Evolutionary conservation across 306 rosid species (phyloP), one percentile per base, ranked within the genome.

Genomic region (Rosa lucieae): DNA sequence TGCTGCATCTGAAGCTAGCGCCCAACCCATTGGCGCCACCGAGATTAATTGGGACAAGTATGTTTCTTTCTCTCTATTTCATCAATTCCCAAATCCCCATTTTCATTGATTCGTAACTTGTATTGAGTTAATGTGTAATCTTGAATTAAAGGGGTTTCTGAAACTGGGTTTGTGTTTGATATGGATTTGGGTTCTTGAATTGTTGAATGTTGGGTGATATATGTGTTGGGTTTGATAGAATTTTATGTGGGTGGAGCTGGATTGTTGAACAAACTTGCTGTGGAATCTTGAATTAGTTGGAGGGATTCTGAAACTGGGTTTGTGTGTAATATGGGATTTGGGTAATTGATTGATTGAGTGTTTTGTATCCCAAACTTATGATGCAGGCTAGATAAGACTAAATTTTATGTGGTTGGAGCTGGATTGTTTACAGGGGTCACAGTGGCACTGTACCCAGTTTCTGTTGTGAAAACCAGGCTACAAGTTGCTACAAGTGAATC

Each of bases 1-100:
- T 14, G 70, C 87, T 49, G 82, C 88, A 1, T 66, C 92, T 35
- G 61, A 73, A 72, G 75, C 91, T 44, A 80, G 84, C 47, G 69
- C 89, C 10, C 89, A 81, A 8, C 76, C 95, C 56, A 84, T 87
- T 55, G 94, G 90, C 75, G 93, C 88, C 40, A 81, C 98, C 63
- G 98, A 94, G 84, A 89, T 94, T 79, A 89, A 88, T 82, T 94
- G 98, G 98, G 97, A 92, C 89, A 91, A 90, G 98, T 94, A 77
- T 51, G 87, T 39, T 58, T 39, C 72, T 20, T 67, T 71, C 18
- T 58, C 71, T 35, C 4, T 66, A 0, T 52, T 46, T 23, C 7
- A 11, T 76, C 20, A 21, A 75, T 76, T 39, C 72, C 26, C 15
- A 35, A 62, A 11, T 43, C 39, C 67, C 8, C 37, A 56, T 8